A percentile compares a stretch with the other conserved stretches of the same genome.
phyloP scores from a whole-genome alignment of 495 filamentous ascomycete species.

The Podospora pseudopauciseta region DNA sequence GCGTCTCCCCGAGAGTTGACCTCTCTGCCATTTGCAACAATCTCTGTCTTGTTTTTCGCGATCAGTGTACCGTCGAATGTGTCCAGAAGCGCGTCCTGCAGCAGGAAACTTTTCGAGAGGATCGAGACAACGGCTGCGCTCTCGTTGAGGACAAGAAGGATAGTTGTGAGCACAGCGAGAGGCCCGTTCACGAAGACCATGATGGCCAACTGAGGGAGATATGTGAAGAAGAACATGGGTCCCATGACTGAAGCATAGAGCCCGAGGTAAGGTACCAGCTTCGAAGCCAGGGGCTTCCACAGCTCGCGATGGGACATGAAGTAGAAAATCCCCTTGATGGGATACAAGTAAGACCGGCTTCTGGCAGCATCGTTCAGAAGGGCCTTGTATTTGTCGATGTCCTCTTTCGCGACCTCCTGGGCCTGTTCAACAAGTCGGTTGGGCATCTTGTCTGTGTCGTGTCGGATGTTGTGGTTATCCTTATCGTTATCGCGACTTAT shows the following conservation, averaged over 20 bases:
- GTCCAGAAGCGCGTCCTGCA: slow-evolving; percentile 77
- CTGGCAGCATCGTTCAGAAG: slow-evolving; percentile 60
- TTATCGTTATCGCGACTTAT: background rate
- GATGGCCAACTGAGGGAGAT: slow-evolving; percentile 80
- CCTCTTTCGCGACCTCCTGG: slow-evolving; percentile 54
- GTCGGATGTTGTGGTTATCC: background rate
- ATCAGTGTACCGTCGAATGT: slow-evolving; percentile 85
- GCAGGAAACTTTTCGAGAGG: slow-evolving; percentile 68
- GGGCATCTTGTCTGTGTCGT: slow-evolving; percentile 19
- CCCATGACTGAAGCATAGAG: slow-evolving; percentile 63
- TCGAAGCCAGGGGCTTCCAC: slow-evolving; percentile 66
- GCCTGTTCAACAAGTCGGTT: slow-evolving; percentile 38
- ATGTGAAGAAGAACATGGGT: slow-evolving; percentile 85
- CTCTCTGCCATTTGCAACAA: slow-evolving; percentile 72
- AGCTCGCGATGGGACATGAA: slow-evolving; percentile 62
- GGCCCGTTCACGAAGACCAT: slow-evolving; percentile 84
- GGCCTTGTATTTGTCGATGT: slow-evolving; percentile 51
- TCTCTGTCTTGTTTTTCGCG: slow-evolving; percentile 46
- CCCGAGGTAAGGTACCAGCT: slow-evolving; percentile 63
- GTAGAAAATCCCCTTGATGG: slow-evolving; percentile 78
- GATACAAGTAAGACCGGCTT: slow-evolving; percentile 81
- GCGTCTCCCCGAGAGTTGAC: slow-evolving; percentile 58
- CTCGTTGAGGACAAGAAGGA: slow-evolving; percentile 76
- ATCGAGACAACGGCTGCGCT: slow-evolving; percentile 73
- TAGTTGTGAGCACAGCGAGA: slow-evolving; percentile 71